Evolutionary conservation across 1,284 basidiomycete genomes (phyloP).

Genomic region (Gomphus bonarii): DNA sequence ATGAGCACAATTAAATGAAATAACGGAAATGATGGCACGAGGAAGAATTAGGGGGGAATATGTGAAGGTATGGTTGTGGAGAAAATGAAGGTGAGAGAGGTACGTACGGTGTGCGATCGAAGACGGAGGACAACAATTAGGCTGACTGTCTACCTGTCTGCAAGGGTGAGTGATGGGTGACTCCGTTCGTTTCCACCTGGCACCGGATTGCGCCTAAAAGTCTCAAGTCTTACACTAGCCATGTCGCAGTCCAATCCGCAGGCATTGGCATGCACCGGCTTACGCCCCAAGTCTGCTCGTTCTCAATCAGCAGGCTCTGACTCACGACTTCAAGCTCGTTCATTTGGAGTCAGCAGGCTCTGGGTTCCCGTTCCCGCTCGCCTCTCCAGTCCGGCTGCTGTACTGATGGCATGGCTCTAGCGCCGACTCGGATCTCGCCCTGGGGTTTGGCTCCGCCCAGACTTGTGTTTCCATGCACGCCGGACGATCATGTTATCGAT

Average conservation of each 20-base stretch:
- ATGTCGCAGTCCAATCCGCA: background rate
- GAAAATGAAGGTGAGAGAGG: no score
- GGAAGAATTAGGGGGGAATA: no score
- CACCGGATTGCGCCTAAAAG: background rate
- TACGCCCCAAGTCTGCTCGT: background rate
- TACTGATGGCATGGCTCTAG: background rate
- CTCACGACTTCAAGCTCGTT: no score
- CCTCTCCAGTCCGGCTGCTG: background rate
- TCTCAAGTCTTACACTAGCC: no score
- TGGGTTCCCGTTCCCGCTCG: background rate
- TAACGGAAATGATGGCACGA: no score
- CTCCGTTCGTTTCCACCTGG: background rate
- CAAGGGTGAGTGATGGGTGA: no score
- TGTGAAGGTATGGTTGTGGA: no score
- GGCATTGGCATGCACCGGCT: background rate
- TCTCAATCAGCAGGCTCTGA: background rate
- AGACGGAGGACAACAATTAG: background rate
- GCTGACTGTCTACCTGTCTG: background rate
- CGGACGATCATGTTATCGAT: no score
- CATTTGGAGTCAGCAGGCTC: background rate
- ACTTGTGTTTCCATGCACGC: no score
- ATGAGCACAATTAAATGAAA: no score
- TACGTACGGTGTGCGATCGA: background rate
- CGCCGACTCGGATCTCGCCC: background rate
- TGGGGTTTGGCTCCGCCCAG: no score